Evolutionary conservation across 2,329 filamentous ascomycete species (phyloP), one percentile per base, ranked within the genome.

Genomic region (Neocatenulostroma microsporum): DNA sequence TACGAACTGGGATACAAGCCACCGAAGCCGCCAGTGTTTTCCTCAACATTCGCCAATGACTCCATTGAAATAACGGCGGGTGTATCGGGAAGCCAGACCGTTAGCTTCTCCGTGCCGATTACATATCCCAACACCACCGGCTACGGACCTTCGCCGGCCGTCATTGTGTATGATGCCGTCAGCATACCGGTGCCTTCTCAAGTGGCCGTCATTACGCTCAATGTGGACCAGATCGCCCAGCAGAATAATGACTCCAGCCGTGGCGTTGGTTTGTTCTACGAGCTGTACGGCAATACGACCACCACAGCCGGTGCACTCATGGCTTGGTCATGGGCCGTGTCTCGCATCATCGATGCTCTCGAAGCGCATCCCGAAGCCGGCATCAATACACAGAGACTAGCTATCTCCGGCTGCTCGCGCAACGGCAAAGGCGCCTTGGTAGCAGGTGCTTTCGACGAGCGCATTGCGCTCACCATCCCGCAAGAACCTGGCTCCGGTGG

Each of bases 361-460:
- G 37, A 40, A 26, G 17, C n/a, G 10, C 31, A 40, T 31, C 37
- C 37, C 19, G 31, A 40, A 25, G 23, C 27, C 20, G 21, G 21
- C 19, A 36, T 40, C 23, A 27, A 40, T 20, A 24, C 37, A 8
- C 10, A 10, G 8, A 35, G 19, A 17, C 32, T 40, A 3, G 37
- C 37, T 8, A 18, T 34, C 8, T 26, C 34, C 8, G 35, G 35
- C 20, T 34, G 29, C 30, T 35, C 31, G 5, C 31, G 37, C 24
- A 40, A 40, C 25, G 37, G 37, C 19, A 40, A 40, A 27, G 37
- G 37, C 15, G 37, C 37, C 4, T 2, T 40, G 37, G 37, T 40
- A 15, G 37, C 37, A 13, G 37, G 37, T 13, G 37, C 37, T 23
- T 40, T 40, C 17, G 37, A 40, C 20, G 26, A 35, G 25, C 23